Conservation (phyloP, 2,329 filamentous ascomycete genomes). For the Trichoderma lentiforme region DNA sequence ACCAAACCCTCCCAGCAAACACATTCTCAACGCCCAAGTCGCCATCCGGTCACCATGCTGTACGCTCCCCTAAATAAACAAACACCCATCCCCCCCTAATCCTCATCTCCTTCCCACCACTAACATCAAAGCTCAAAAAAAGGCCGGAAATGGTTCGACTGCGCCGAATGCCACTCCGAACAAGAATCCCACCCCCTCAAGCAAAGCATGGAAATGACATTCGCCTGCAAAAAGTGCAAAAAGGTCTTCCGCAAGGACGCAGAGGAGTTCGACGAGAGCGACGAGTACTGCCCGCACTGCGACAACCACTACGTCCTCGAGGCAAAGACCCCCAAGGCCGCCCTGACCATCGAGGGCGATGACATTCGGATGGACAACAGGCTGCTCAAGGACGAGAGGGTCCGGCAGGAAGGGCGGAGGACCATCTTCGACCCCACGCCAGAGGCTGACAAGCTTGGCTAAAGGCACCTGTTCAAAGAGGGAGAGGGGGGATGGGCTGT, state of each 20-base stretch:
- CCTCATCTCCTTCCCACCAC: not conserved
- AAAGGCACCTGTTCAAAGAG: constrained; percentile 28
- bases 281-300: constrained; percentile 98
- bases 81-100: not conserved
- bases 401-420: constrained; percentile 56
- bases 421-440: constrained; percentile 75
- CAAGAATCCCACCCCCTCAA: constrained; percentile 71
- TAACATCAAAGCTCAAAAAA: constrained; percentile 54
- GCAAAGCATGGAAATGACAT: constrained; percentile 82
- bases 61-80: constrained; percentile 45
- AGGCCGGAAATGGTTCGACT: constrained; percentile 97
- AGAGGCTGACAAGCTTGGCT: constrained; percentile 74
- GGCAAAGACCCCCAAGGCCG: constrained; percentile 76
- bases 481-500: not conserved
- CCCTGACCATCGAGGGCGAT: constrained; percentile 84
- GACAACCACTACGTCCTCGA: constrained; percentile 98
- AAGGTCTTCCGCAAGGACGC: constrained; percentile 97
- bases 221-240: constrained; percentile 98
- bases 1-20: constrained; percentile 65
- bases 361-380: constrained; percentile 80
- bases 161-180: constrained; percentile 88
- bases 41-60: constrained; percentile 94
- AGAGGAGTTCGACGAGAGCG: constrained; percentile 87
- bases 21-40: constrained; percentile 97
- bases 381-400: constrained; percentile 90